Conservation (phyloP, 2,329 filamentous ascomycete genomes). For the Alternaria sp. region DNA sequence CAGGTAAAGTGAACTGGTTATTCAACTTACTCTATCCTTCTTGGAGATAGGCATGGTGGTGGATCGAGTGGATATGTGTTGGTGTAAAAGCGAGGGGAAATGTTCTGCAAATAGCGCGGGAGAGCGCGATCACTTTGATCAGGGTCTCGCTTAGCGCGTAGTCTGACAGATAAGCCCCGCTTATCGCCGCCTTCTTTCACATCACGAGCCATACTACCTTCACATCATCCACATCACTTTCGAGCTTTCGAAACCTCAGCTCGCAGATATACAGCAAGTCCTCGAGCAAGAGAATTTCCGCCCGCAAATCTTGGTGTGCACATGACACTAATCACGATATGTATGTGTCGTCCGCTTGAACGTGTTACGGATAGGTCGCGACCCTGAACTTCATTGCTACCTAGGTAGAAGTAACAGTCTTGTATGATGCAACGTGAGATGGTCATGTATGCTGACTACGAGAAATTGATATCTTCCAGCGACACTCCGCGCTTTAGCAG, state of each 20-base stretch:
- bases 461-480: background rate
- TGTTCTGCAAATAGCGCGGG: conserved; percentile 2
- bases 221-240: background rate
- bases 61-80: background rate
- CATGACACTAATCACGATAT: background rate
- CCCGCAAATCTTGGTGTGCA: background rate
- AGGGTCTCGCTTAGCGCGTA: conserved; percentile 11
- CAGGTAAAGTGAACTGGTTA: background rate
- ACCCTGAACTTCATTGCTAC: background rate
- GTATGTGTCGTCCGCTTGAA: background rate
- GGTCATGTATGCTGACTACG: background rate
- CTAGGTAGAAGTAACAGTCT: too few species aligned
- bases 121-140: conserved; percentile 2
- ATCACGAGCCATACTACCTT: background rate
- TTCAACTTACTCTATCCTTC: conserved; percentile 52
- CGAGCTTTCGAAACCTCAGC: background rate
- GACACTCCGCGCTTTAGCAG: background rate
- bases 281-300: background rate
- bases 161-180: conserved; percentile 1
- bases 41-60: conserved; percentile 57
- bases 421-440: too few species aligned
- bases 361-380: background rate
- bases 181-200: background rate
- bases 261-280: too few species aligned
- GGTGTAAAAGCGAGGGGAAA: conserved; percentile 1